phyloP scores from a whole-genome alignment of 495 filamentous ascomycete genomes.

The Tuber magnatum region DNA sequence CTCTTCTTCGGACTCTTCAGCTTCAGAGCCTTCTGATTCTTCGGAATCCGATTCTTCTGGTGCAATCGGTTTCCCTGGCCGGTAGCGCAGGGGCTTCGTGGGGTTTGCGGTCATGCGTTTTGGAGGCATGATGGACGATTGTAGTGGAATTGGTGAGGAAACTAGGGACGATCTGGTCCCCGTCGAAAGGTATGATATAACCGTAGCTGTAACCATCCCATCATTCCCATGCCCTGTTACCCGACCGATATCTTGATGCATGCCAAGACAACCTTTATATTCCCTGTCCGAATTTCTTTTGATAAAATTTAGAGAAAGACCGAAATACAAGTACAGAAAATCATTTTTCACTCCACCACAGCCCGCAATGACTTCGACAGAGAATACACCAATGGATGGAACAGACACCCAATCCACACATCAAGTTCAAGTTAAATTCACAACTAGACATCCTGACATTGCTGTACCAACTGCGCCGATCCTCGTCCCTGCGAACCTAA shows the following conservation, averaged over 20 bases:
- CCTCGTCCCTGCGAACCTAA: constrained; percentile 46
- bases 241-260: constrained; percentile 1
- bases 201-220: background rate
- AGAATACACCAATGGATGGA: background rate
- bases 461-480: constrained; percentile 45
- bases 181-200: background rate
- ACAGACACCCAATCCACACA: constrained; percentile 2
- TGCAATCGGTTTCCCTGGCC: constrained; percentile 72
- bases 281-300: background rate
- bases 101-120: constrained; percentile 96
- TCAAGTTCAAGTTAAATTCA: constrained; percentile 54
- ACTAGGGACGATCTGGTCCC: background rate
- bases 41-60: constrained; percentile 58
- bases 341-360: constrained; percentile 4
- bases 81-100: constrained; percentile 69
- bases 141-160: background rate
- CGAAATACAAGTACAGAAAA: background rate
- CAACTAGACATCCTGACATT: constrained; percentile 52
- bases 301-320: constrained; percentile 7
- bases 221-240: constrained; percentile 16
- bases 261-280: background rate
- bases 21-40: constrained; percentile 56
- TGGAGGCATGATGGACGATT: constrained; percentile 58
- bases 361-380: too few species aligned
- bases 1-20: constrained; percentile 43